Conservation (phyloP, 805 yeast species). For the Kluyveromyces dobzhanskii region DNA sequence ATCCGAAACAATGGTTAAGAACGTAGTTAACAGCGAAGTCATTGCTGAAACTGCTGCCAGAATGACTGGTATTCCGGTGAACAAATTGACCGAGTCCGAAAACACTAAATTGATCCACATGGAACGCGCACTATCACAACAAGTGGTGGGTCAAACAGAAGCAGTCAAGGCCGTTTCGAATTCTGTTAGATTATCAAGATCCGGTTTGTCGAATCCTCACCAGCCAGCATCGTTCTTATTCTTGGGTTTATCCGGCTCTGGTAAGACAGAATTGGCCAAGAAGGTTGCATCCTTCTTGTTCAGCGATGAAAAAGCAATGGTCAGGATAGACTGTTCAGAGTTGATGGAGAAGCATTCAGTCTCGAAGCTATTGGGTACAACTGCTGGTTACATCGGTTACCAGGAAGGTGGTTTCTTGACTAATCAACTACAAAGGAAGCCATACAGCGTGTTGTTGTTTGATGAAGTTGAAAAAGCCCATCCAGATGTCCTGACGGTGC, state of each 20-base stretch:
- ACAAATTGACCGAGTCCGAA: constrained; percentile 90
- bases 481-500: constrained; percentile 89
- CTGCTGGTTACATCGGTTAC: constrained; percentile 95
- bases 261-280: constrained; percentile 97
- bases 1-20: constrained; percentile 62
- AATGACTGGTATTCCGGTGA: constrained; percentile 93
- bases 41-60: constrained; percentile 97
- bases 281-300: constrained; percentile 93
- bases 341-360: constrained; percentile 92
- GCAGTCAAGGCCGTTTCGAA: constrained; percentile 96
- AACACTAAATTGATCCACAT: constrained; percentile 87
- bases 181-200: constrained; percentile 85
- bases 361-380: constrained; percentile 90
- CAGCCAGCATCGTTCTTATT: constrained; percentile 95
- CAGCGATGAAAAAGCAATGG: constrained; percentile 94
- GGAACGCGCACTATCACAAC: constrained; percentile 76
- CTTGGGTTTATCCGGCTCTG: constrained; percentile 93
- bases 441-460: constrained; percentile 91
- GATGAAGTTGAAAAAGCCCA: constrained; percentile 99
- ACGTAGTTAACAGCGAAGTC: constrained; percentile 85
- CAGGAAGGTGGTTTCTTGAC: constrained; percentile 97
- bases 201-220: constrained; percentile 92
- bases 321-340: constrained; percentile 96
- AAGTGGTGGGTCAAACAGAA: constrained; percentile 91
- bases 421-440: constrained; percentile 81